These are phyloP conservation scores for Letharia columbiana DNA, from an alignment of 495 filamentous ascomycete species.

Conservation along the genomic window DNA sequence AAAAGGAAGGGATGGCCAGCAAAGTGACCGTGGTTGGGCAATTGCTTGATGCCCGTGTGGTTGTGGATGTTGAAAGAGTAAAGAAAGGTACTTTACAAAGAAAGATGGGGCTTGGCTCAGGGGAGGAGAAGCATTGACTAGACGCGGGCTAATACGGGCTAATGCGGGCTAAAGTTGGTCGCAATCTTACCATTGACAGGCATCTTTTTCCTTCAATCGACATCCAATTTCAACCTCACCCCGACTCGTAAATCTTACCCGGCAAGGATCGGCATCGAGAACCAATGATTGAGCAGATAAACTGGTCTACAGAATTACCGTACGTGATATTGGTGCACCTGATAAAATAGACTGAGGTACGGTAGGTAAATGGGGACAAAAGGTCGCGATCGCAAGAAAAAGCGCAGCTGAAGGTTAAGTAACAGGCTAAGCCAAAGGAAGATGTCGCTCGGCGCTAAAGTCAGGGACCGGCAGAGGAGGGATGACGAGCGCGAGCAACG, in stretches of 20 bases:
- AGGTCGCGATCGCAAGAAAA: not conserved
- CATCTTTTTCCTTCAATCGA: too few species aligned
- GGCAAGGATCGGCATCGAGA: too few species aligned
- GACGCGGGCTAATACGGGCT: not conserved
- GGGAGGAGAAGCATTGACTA: not conserved
- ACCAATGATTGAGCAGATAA: too few species aligned
- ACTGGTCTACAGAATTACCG: too few species aligned
- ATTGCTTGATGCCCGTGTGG: not conserved
- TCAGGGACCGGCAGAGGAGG: not conserved
- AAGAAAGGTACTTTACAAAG: too few species aligned
- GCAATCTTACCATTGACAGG: conserved; percentile 3
- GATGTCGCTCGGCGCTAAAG: not conserved
- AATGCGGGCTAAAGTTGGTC: conserved; percentile 2
- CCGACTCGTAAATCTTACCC: too few species aligned
- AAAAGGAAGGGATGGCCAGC: conserved; percentile 11
- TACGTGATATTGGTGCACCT: too few species aligned
- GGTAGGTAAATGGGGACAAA: too few species aligned
- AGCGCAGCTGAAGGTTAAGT: not conserved
- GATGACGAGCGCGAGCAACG: not conserved
- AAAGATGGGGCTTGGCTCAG: not conserved
- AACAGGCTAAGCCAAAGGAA: not conserved
- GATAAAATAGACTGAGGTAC: too few species aligned
- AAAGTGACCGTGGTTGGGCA: not conserved
- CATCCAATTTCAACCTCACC: not conserved
- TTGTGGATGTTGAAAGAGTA: not conserved